phyloP scores from a whole-genome alignment of 2,329 filamentous ascomycete species.

The Rosellinia necatrix region DNA sequence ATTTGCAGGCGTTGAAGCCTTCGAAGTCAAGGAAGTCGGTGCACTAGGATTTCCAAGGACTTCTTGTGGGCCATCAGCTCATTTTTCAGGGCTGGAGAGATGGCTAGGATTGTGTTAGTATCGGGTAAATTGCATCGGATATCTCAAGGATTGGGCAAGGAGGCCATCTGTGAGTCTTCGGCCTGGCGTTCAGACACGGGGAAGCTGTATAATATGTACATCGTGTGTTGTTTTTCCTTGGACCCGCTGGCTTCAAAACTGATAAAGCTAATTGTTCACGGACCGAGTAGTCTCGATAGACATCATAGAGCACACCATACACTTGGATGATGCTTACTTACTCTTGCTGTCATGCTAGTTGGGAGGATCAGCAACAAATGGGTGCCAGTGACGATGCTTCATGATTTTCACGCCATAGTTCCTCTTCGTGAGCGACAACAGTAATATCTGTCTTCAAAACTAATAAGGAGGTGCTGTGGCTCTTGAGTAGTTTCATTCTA shows the following conservation, averaged over 20 bases:
- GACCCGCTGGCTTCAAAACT: neutral
- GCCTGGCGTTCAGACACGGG: constrained; percentile 18
- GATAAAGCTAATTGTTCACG: neutral
- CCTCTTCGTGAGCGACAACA: too few species aligned
- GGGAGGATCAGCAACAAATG: too few species aligned
- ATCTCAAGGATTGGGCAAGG: constrained; percentile 1
- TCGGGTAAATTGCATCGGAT: constrained; percentile 6
- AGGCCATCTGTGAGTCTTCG: neutral
- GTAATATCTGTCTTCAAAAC: too few species aligned
- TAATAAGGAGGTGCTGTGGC: too few species aligned
- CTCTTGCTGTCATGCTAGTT: too few species aligned
- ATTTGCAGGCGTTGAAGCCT: constrained; percentile 24
- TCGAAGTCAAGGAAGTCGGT: constrained; percentile 33
- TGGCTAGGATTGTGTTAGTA: constrained; percentile 15
- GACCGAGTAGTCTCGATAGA: neutral
- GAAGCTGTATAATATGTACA: constrained; percentile 25
- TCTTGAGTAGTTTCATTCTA: too few species aligned
- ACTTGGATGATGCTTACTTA: neutral
- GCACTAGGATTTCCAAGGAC: neutral
- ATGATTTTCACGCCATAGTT: too few species aligned
- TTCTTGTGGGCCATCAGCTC: neutral
- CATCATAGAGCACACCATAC: neutral
- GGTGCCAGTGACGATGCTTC: too few species aligned
- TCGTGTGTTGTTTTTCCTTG: neutral
- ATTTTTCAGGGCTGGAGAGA: neutral